Percentiles rank a stretch among this genome's conserved stretches.
Conservation (phyloP, 176 grass and related monocot species). For the Bothriochloa decipiens region DNA sequence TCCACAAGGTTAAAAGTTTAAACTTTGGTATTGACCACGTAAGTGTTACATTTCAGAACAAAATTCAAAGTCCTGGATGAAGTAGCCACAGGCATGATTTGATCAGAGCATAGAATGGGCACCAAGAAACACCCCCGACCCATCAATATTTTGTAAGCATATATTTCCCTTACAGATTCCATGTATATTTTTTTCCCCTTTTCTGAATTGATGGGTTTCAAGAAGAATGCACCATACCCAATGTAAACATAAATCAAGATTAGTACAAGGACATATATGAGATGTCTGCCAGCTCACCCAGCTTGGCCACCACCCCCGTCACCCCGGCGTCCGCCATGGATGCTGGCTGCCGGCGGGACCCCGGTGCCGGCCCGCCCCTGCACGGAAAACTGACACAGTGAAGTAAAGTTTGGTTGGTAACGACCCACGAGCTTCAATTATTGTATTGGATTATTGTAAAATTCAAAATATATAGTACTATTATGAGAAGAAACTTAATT, state of each 20-base stretch:
- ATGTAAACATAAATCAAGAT: not conserved
- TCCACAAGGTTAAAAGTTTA: not conserved
- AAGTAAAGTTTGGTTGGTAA: not conserved
- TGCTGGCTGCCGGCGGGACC: not conserved
- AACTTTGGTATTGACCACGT: not conserved
- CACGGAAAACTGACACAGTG: not conserved
- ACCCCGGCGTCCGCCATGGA: conserved; percentile 51
- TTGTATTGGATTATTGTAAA: too few relatives aligned
- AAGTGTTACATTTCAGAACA: not conserved
- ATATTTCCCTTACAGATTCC: not conserved
- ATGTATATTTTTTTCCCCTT: not conserved
- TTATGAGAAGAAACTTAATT: too few relatives aligned
- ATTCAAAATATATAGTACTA: too few relatives aligned
- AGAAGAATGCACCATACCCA: not conserved
- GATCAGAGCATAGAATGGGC: not conserved
- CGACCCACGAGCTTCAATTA: too few relatives aligned
- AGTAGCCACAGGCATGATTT: not conserved
- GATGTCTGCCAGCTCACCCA: conserved; percentile 44
- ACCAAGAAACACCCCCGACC: not conserved
- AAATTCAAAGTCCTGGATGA: not conserved
- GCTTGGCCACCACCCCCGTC: conserved; percentile 43
- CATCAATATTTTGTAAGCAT: not conserved
- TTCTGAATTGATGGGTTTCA: not conserved
- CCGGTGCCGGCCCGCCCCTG: not conserved
- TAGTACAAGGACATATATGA: not conserved